Evolutionary conservation across 2,329 filamentous ascomycete genomes (phyloP).

Genomic region (Arthroderma sp.): DNA sequence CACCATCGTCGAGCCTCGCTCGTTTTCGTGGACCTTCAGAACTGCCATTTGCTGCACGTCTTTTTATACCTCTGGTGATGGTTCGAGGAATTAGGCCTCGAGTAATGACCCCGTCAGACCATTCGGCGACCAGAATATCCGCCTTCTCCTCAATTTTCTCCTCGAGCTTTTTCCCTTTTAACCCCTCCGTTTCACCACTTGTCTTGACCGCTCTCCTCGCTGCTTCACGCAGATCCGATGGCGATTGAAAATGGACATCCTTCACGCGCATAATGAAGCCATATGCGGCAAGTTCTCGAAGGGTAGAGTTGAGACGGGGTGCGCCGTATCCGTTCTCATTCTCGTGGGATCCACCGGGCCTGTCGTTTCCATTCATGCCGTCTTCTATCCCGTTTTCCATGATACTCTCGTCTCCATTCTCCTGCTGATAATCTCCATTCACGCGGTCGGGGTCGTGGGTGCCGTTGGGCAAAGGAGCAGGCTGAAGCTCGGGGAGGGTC

Average conservation of each 20-base stretch:
- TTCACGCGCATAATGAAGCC: slow-evolving; percentile 31
- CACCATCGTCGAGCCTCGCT: slow-evolving; percentile 9
- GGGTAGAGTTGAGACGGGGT: slow-evolving; percentile 26
- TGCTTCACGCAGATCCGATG: slow-evolving; percentile 30
- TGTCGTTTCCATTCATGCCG: slow-evolving; percentile 30
- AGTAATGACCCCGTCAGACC: slow-evolving; percentile 27
- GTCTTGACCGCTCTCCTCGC: slow-evolving; percentile 25
- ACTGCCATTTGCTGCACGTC: slow-evolving; percentile 18
- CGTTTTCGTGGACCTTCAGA: slow-evolving; percentile 14
- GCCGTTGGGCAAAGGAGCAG: slow-evolving; percentile 5
- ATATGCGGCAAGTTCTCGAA: slow-evolving; percentile 31
- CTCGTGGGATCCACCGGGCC: slow-evolving; percentile 17
- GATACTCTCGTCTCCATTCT: slow-evolving; percentile 16
- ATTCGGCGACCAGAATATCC: slow-evolving; percentile 23
- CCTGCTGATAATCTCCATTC: slow-evolving; percentile 13
- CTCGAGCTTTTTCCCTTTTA: slow-evolving; percentile 31
- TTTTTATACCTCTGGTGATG: slow-evolving; percentile 26
- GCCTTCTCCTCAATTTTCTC: slow-evolving; percentile 23
- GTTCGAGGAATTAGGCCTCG: slow-evolving; percentile 23
- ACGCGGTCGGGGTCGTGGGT: slow-evolving; percentile 17
- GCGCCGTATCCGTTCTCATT: slow-evolving; percentile 13
- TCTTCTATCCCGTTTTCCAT: slow-evolving; percentile 16
- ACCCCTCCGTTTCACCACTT: slow-evolving; percentile 21
- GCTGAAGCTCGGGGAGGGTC: slow-evolving; percentile 25
- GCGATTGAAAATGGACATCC: slow-evolving; percentile 32